Conservation (phyloP, 2,329 filamentous ascomycete species). For the Phoma sp. region DNA sequence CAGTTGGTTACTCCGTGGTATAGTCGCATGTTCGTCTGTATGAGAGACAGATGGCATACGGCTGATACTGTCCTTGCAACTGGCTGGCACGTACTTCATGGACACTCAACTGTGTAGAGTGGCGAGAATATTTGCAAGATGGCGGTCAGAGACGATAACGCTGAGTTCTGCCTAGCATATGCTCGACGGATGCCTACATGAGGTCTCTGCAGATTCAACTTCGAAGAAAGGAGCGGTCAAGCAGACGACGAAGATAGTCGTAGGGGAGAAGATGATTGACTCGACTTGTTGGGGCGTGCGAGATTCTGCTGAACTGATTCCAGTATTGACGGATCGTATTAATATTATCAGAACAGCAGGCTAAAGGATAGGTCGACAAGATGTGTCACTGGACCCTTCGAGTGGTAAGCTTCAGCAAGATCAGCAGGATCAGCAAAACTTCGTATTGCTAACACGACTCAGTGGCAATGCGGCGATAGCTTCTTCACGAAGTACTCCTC, state of each 20-base stretch:
- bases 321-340: background rate
- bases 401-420: slow-evolving; percentile 1
- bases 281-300: background rate
- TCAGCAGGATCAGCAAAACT: background rate
- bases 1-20: background rate
- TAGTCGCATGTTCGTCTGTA: background rate
- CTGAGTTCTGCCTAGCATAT: background rate
- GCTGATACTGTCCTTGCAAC: background rate
- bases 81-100: background rate
- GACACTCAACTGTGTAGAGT: background rate
- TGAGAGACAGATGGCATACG: background rate
- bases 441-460: slow-evolving; percentile 9
- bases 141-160: background rate
- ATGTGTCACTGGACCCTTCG: slow-evolving; percentile 40
- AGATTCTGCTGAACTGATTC: background rate
- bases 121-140: background rate
- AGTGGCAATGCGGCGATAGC: slow-evolving; percentile 40
- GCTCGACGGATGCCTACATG: background rate
- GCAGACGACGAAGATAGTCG: background rate
- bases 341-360: background rate
- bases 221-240: background rate
- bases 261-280: background rate
- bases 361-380: background rate
- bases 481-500: slow-evolving; percentile 38
- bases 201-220: background rate